Conservation (phyloP, 1,284 basidiomycete genomes). For the Phylloboletellus chloephorus region DNA sequence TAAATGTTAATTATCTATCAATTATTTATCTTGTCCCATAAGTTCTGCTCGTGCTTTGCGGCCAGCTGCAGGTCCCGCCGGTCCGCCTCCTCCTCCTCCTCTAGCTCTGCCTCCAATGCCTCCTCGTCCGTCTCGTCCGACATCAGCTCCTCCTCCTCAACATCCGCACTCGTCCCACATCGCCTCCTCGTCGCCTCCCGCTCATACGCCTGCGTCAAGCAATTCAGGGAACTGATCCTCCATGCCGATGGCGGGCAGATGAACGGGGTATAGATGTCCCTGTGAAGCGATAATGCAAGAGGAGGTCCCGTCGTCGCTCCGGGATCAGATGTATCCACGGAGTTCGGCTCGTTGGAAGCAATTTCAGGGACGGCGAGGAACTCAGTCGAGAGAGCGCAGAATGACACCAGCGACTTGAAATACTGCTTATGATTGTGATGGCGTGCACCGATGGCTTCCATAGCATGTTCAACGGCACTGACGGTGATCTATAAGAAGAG, state of each 20-base stretch:
- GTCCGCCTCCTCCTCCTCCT: constrained; percentile 46
- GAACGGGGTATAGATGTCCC: constrained; percentile 27
- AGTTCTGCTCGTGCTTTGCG: constrained; percentile 22
- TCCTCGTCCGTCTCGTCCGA: constrained; percentile 41
- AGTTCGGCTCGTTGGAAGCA: constrained; percentile 14
- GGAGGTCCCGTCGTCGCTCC: constrained; percentile 5
- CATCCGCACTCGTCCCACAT: constrained; percentile 18
- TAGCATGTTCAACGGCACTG: constrained; percentile 41
- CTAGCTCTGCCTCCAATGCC: constrained; percentile 39
- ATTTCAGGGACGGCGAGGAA: constrained; percentile 7
- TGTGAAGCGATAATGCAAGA: constrained; percentile 17
- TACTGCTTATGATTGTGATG: constrained; percentile 30
- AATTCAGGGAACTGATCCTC: constrained; percentile 11
- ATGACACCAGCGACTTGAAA: constrained; percentile 31
- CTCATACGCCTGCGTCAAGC: constrained; percentile 19
- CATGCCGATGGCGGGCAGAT: constrained; percentile 26
- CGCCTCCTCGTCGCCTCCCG: constrained; percentile 18
- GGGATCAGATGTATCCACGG: constrained; percentile 8
- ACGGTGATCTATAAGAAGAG: constrained; percentile 34
- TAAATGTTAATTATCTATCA: constrained; percentile 10
- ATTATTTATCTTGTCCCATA: constrained; percentile 26
- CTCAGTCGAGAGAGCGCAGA: constrained; percentile 10
- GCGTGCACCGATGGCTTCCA: constrained; percentile 38
- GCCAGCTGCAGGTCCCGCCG: constrained; percentile 32
- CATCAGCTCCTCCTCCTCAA: constrained; percentile 31